These are phyloP conservation scores for Cardamine occulta DNA, from an alignment of 345 rosid species.

Conservation along the genomic window DNA sequence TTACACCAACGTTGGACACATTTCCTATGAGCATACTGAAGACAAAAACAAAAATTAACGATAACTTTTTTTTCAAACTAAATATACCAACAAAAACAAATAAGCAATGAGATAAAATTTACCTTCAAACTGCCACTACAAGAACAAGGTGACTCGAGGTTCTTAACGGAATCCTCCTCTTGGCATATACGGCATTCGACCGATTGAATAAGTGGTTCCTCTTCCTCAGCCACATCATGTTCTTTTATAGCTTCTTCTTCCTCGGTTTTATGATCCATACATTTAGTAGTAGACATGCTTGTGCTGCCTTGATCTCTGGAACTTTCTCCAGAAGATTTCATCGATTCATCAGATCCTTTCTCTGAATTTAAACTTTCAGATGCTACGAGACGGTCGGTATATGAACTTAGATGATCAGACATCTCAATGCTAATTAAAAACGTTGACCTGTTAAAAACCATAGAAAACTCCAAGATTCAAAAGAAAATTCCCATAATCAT, in stretches of 20 bases:
- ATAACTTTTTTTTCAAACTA: not conserved
- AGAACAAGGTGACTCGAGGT: slow-evolving; percentile 91
- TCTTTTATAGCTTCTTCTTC: slow-evolving; percentile 36
- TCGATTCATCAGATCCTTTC: slow-evolving; percentile 22
- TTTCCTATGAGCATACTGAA: slow-evolving; percentile 93
- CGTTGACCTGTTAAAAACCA: slow-evolving; percentile 31
- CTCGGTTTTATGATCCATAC: slow-evolving; percentile 40
- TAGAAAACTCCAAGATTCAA: not conserved
- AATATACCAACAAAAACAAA: not conserved
- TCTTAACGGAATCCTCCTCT: slow-evolving; percentile 81
- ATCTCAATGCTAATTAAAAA: slow-evolving; percentile 37
- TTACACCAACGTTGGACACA: slow-evolving; percentile 99
- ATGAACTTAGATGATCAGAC: slow-evolving; percentile 76
- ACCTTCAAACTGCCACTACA: slow-evolving; percentile 99
- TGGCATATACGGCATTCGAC: slow-evolving; percentile 98
- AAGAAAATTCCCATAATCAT: not conserved
- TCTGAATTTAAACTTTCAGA: slow-evolving; percentile 48
- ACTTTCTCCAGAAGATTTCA: slow-evolving; percentile 49
- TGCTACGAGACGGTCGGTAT: slow-evolving; percentile 60
- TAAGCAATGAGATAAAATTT: not conserved
- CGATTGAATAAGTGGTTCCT: slow-evolving; percentile 72
- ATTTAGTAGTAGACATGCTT: slow-evolving; percentile 34
- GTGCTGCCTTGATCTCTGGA: slow-evolving; percentile 43
- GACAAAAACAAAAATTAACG: not conserved
- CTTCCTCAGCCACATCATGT: slow-evolving; percentile 48